phyloP scores from a whole-genome alignment of 768 basidiomycete species.

The Agrocybe praecox region DNA sequence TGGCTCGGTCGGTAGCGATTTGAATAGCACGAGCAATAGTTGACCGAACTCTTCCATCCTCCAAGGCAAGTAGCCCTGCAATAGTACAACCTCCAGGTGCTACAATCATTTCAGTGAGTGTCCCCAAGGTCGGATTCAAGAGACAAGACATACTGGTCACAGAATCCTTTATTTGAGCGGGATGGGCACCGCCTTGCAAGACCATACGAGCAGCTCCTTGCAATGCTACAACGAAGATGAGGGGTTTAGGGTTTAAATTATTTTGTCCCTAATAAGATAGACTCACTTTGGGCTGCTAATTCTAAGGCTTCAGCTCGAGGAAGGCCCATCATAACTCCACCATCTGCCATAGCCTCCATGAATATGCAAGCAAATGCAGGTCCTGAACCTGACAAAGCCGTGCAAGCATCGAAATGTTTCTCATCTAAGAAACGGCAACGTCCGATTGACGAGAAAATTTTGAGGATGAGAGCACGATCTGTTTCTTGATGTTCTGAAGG shows the following conservation, averaged over 20 bases:
- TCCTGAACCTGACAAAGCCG: conserved; percentile 93
- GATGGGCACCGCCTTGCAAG: conserved; percentile 85
- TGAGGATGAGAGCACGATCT: conserved; percentile 75
- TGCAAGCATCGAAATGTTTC: conserved; percentile 98
- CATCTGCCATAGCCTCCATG: conserved; percentile 98
- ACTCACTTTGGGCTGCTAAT: conserved; percentile 91
- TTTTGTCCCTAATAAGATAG: neutral
- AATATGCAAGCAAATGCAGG: conserved; percentile 98
- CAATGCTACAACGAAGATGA: conserved; percentile 55
- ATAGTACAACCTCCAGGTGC: conserved; percentile 99
- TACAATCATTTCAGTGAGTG: conserved; percentile 27
- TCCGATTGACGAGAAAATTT: conserved; percentile 97
- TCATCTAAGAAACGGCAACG: conserved; percentile 96
- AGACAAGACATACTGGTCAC: conserved; percentile 78
- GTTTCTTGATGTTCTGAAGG: conserved; percentile 51
- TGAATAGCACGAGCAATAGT: conserved; percentile 96
- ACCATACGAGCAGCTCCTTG: conserved; percentile 98
- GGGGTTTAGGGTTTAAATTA: neutral
- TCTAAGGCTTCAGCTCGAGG: conserved; percentile 93
- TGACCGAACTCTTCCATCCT: conserved; percentile 91
- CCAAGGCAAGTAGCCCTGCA: conserved; percentile 92
- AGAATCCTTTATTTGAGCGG: conserved; percentile 95
- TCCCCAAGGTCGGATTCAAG: neutral
- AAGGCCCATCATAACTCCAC: conserved; percentile 99
- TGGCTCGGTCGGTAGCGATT: conserved; percentile 87